Percentiles rank a stretch among this genome's conserved stretches.
Conservation (phyloP, 2,329 filamentous ascomycete genomes). For the Canariomyces notabilis region DNA sequence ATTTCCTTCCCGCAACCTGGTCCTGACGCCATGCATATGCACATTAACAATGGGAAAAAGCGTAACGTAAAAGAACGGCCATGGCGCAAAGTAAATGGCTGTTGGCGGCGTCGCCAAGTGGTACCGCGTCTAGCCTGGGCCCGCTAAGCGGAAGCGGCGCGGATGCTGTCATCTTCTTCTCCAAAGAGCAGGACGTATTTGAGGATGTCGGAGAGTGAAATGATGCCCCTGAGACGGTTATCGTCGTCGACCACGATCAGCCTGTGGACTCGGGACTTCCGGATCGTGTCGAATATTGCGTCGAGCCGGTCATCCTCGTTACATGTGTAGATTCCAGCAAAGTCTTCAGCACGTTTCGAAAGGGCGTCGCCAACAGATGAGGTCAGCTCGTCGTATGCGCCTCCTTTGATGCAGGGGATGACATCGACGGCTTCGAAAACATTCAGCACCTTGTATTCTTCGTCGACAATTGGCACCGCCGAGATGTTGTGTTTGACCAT, state of each 20-base stretch:
- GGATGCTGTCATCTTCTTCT: constrained; percentile 50
- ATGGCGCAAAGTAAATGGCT: too few species aligned
- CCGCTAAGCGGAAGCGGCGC: too few species aligned
- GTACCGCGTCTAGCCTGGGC: constrained; percentile 2
- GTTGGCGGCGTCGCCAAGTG: too few species aligned
- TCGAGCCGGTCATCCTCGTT: constrained; percentile 85
- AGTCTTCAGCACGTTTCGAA: constrained; percentile 81
- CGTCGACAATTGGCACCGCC: constrained; percentile 87
- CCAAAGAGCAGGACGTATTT: constrained; percentile 87
- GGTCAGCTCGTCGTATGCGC: constrained; percentile 84
- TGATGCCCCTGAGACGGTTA: constrained; percentile 76
- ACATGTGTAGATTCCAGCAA: constrained; percentile 95
- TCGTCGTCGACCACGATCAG: constrained; percentile 90
- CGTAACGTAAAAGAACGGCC: background rate
- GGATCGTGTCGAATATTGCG: constrained; percentile 94
- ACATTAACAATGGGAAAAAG: constrained; percentile 10
- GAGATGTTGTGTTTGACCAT: constrained; percentile 93
- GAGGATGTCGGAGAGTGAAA: constrained; percentile 93
- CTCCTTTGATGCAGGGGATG: constrained; percentile 90
- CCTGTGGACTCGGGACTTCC: constrained; percentile 89
- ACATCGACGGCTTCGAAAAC: constrained; percentile 98
- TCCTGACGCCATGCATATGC: constrained; percentile 28
- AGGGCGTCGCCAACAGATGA: constrained; percentile 84
- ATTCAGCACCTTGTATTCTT: constrained; percentile 73
- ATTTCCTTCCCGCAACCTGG: constrained; percentile 24